A percentile compares a stretch with the other conserved stretches of the same genome.
Conservation (phyloP, 129 eudicot species). For the Centaurea solstitialis region DNA sequence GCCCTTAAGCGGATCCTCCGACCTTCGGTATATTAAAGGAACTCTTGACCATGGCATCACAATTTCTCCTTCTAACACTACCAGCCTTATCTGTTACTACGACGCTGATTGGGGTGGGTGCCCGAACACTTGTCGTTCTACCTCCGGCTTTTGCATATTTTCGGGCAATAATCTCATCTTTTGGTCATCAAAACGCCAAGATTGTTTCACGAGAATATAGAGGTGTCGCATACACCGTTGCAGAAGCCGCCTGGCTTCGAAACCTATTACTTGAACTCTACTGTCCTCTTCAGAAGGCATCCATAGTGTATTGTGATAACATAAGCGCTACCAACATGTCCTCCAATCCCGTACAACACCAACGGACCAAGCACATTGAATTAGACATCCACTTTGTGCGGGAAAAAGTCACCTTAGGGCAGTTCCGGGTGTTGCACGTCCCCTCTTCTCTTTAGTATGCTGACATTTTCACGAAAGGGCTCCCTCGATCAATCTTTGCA, state of each 20-base stretch:
- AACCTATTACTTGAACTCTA: background rate
- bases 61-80: background rate
- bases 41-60: background rate
- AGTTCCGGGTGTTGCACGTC: too few species aligned
- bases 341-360: too few species aligned
- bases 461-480: too few species aligned
- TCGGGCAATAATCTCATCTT: background rate
- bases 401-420: too few species aligned
- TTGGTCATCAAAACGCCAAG: background rate
- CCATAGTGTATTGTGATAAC: background rate
- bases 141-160: background rate
- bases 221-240: background rate
- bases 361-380: too few species aligned
- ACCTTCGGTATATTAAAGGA: background rate
- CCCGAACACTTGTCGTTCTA: background rate
- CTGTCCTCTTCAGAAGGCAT: background rate
- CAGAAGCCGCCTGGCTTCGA: background rate
- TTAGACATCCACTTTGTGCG: too few species aligned
- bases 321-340: too few species aligned
- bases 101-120: background rate
- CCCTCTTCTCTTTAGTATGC: too few species aligned
- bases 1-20: background rate
- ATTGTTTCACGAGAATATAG: background rate
- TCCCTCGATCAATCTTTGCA: too few species aligned
- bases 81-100: background rate